phyloP scores from a whole-genome alignment of 2,329 filamentous ascomycete genomes.

The Apiospora phragmitis region DNA sequence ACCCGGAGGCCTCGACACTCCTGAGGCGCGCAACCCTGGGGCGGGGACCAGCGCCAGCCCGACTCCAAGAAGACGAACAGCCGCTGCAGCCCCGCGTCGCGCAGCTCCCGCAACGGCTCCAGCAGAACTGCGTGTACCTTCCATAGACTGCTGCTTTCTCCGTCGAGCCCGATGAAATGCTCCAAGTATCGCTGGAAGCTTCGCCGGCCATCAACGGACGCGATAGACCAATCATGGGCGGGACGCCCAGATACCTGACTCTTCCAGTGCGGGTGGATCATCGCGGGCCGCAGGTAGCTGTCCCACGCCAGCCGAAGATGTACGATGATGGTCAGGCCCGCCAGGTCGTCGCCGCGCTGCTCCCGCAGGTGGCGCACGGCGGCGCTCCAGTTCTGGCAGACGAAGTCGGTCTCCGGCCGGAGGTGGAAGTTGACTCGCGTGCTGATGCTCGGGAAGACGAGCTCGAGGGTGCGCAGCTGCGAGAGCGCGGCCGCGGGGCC shows the following conservation, averaged over 20 bases:
- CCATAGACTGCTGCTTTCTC: not conserved
- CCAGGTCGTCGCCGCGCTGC: not conserved
- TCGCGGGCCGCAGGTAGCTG: not conserved
- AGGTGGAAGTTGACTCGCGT: no score
- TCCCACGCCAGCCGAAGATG: no score
- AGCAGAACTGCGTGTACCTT: not conserved
- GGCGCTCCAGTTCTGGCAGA: not conserved
- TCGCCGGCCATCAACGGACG: no score
- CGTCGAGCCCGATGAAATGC: no score
- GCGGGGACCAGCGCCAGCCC: not conserved
- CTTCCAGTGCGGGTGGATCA: not conserved
- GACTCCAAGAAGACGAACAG: not conserved
- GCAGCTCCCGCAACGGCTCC: not conserved
- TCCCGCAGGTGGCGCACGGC: not conserved
- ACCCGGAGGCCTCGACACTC: accelerated
- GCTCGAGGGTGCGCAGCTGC: not conserved
- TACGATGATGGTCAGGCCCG: not conserved
- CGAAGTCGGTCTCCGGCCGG: not conserved
- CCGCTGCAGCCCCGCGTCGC: not conserved
- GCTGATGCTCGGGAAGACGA: not conserved
- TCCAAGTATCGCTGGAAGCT: no score
- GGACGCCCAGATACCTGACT: no score
- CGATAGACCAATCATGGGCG: not conserved
- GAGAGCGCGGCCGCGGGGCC: not conserved
- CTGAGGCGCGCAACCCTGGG: not conserved